These are phyloP conservation scores for Arachis stenosperma DNA, from an alignment of 306 rosid species.

Conservation along the genomic window DNA sequence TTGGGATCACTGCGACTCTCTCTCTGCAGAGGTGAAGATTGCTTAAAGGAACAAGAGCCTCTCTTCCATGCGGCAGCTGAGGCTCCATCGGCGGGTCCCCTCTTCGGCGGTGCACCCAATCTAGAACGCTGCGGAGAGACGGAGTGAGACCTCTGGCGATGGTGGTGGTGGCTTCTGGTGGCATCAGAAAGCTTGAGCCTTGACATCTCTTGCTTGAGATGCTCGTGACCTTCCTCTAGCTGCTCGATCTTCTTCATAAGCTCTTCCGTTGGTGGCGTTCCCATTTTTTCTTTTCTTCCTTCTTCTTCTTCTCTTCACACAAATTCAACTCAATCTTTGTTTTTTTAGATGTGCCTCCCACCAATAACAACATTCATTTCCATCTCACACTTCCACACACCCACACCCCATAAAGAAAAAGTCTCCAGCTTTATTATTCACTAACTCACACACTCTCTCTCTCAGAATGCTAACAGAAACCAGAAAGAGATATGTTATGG, in stretches of 20 bases:
- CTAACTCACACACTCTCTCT: slow-evolving; percentile 1
- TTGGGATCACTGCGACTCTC: slow-evolving; percentile 73
- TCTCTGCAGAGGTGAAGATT: slow-evolving; percentile 87
- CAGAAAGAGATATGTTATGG: background rate
- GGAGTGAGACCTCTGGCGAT: slow-evolving; percentile 88
- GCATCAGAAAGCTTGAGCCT: slow-evolving; percentile 60
- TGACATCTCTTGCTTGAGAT: slow-evolving; percentile 80
- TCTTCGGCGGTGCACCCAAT: slow-evolving; percentile 46
- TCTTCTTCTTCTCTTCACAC: background rate
- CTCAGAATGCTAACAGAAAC: background rate
- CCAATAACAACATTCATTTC: slow-evolving; percentile 29
- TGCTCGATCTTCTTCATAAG: slow-evolving; percentile 82
- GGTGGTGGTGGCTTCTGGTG: slow-evolving; percentile 44
- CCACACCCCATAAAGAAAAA: background rate
- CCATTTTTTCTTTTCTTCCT: slow-evolving; percentile 49
- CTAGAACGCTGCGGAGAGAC: slow-evolving; percentile 90
- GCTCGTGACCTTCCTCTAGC: slow-evolving; percentile 88
- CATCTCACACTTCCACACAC: slow-evolving; percentile 4
- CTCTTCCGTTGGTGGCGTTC: slow-evolving; percentile 70
- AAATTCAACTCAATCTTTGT: slow-evolving; percentile 3
- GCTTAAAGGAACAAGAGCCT: slow-evolving; percentile 69
- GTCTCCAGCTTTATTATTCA: slow-evolving; percentile 37
- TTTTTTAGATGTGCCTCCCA: slow-evolving; percentile 18
- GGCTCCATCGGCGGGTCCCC: slow-evolving; percentile 39
- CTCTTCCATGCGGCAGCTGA: slow-evolving; percentile 50